Percentiles rank a stretch among this genome's conserved stretches.
Conservation (phyloP, 306 rosid genomes). For the Cicer yamashitae region DNA sequence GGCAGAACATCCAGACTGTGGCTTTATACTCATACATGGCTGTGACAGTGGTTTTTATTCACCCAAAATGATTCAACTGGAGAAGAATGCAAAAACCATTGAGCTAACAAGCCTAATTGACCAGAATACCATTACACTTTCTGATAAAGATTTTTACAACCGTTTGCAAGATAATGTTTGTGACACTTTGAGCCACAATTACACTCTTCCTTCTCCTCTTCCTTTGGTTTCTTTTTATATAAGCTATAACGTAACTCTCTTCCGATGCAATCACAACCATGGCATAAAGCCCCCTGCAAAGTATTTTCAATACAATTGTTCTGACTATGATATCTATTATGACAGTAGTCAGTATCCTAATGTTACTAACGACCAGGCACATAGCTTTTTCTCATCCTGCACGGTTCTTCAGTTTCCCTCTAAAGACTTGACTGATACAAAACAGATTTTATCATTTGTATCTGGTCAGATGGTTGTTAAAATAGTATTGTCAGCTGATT, state of each 20-base stretch:
- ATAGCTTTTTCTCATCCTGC: background rate
- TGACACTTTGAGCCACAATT: conserved; percentile 4
- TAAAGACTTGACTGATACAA: conserved; percentile 2
- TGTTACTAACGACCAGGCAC: background rate
- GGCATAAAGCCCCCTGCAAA: background rate
- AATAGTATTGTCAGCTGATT: conserved; percentile 29
- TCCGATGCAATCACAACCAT: conserved; percentile 40
- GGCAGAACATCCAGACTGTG: conserved; percentile 40
- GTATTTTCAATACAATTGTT: background rate
- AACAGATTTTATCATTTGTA: conserved; percentile 22
- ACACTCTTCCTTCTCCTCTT: conserved; percentile 10
- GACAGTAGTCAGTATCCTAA: background rate
- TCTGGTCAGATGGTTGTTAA: conserved; percentile 28
- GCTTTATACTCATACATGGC: conserved; percentile 17
- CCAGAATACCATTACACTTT: conserved; percentile 8
- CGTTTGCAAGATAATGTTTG: conserved; percentile 5
- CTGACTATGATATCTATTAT: conserved; percentile 35
- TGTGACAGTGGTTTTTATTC: conserved; percentile 9
- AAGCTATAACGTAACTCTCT: conserved; percentile 27
- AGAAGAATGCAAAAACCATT: background rate
- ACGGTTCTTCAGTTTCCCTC: conserved; percentile 8
- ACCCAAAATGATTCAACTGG: conserved; percentile 25
- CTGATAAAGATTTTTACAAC: conserved; percentile 16
- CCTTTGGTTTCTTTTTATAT: conserved; percentile 27
- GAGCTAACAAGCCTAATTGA: background rate